These are phyloP conservation scores for Vaccinium vitisidaea DNA, from an alignment of 148 eudicot species.

Conservation along the genomic window DNA sequence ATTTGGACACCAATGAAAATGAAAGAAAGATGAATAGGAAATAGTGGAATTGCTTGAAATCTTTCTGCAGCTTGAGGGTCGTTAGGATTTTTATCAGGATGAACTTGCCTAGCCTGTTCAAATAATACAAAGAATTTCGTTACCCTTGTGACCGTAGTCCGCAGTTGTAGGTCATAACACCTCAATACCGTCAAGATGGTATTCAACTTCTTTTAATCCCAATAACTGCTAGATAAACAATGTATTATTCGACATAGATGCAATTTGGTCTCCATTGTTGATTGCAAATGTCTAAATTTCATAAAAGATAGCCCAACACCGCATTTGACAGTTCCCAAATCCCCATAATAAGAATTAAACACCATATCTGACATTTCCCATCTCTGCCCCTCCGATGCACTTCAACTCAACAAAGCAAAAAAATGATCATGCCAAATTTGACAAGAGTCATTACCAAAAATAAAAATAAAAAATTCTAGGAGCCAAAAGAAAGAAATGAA, in stretches of 20 bases:
- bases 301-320: background rate
- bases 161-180: background rate
- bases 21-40: background rate
- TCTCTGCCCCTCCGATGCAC: background rate
- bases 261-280: background rate
- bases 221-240: too few species aligned
- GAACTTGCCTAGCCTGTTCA: constrained; percentile 80
- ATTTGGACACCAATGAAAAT: background rate
- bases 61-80: constrained; percentile 87
- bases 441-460: background rate
- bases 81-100: constrained; percentile 86
- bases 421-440: background rate
- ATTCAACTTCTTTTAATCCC: background rate
- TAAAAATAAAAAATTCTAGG: too few species aligned
- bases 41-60: constrained; percentile 67
- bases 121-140: background rate
- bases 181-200: background rate
- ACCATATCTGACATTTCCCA: background rate
- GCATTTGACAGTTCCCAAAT: background rate
- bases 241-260: background rate
- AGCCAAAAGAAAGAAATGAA: background rate
- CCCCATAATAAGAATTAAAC: background rate
- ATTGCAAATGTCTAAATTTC: background rate
- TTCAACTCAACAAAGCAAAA: background rate
- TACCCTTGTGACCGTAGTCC: background rate